Conservation (phyloP, 768 basidiomycete species). For the Termitomyces sp. region DNA sequence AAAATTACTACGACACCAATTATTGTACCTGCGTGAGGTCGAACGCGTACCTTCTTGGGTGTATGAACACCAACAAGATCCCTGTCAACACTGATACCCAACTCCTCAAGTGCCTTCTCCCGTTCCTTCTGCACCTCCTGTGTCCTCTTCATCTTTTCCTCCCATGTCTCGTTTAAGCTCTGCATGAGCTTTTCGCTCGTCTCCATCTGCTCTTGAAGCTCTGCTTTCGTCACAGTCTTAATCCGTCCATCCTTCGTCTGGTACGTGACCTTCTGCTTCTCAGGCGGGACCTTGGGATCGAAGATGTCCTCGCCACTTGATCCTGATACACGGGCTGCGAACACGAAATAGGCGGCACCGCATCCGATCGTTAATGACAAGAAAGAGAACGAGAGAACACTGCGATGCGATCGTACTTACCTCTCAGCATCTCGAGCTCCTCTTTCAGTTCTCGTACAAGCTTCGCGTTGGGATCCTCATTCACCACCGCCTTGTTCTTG, state of each 20-base stretch:
- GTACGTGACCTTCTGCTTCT: constrained; percentile 94
- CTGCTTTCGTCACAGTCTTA: constrained; percentile 95
- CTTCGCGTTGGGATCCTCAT: constrained; percentile 99
- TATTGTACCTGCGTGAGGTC: constrained; percentile 9
- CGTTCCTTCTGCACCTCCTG: constrained; percentile 95
- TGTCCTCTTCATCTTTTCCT: constrained; percentile 87
- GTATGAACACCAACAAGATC: constrained; percentile 95
- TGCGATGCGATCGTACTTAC: constrained; percentile 35
- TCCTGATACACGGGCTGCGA: constrained; percentile 67
- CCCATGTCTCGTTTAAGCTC: constrained; percentile 92
- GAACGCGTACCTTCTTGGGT: constrained; percentile 79
- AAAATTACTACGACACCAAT: constrained; percentile 5
- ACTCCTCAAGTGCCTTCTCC: constrained; percentile 94
- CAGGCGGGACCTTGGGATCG: constrained; percentile 86
- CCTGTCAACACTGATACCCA: constrained; percentile 98
- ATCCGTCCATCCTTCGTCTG: constrained; percentile 89
- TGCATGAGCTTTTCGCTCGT: constrained; percentile 94
- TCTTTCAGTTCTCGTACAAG: constrained; percentile 98
- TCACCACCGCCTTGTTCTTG: constrained; percentile 98
- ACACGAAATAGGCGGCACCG: constrained; percentile 9
- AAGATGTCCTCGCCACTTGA: constrained; percentile 67
- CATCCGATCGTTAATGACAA: constrained; percentile 10
- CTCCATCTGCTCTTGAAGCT: constrained; percentile 95
- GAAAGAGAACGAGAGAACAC: constrained; percentile 9
- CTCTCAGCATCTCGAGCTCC: constrained; percentile 89